These are phyloP conservation scores for Stachybotrys elegans DNA, from an alignment of 2,329 filamentous ascomycete genomes.

Conservation along the genomic window DNA sequence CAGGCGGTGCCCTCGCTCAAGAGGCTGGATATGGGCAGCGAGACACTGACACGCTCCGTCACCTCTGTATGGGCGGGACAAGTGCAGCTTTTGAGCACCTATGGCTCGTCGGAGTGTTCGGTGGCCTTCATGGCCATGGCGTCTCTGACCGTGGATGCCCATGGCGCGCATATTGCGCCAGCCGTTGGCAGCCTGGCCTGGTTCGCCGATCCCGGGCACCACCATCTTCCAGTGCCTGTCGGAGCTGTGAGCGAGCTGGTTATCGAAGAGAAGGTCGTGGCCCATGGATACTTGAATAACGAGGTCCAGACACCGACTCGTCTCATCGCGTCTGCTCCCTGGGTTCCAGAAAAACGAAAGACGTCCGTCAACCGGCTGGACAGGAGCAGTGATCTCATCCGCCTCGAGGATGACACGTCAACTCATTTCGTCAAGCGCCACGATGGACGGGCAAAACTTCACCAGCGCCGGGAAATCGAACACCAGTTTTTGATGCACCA, in stretches of 20 bases:
- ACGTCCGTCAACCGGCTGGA: slow-evolving; percentile 22
- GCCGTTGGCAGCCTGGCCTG: slow-evolving; percentile 8
- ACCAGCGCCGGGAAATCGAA: slow-evolving; percentile 1
- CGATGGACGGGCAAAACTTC: slow-evolving; percentile 5
- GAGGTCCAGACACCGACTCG: slow-evolving; percentile 34
- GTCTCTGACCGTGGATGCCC: not conserved
- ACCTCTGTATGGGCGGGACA: not conserved
- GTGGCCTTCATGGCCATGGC: not conserved
- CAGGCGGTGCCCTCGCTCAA: not conserved
- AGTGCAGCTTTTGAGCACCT: not conserved
- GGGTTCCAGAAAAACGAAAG: not conserved
- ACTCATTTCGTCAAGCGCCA: slow-evolving; percentile 1
- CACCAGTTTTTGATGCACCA: too few relatives aligned
- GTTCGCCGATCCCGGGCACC: slow-evolving; percentile 20
- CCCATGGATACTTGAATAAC: slow-evolving; percentile 44
- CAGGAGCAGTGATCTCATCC: slow-evolving; percentile 39
- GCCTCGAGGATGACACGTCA: slow-evolving; percentile 2
- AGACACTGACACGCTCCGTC: not conserved
- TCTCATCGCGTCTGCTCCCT: slow-evolving; percentile 33
- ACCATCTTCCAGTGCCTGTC: slow-evolving; percentile 16
- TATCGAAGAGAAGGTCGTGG: slow-evolving; percentile 37
- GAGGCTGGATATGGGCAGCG: not conserved
- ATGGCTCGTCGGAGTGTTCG: not conserved
- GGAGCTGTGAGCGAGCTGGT: slow-evolving; percentile 25
- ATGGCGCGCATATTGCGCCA: not conserved